Evolutionary conservation across 495 filamentous ascomycete species (phyloP).

Genomic region (Umbilicaria muhlenbergii): DNA sequence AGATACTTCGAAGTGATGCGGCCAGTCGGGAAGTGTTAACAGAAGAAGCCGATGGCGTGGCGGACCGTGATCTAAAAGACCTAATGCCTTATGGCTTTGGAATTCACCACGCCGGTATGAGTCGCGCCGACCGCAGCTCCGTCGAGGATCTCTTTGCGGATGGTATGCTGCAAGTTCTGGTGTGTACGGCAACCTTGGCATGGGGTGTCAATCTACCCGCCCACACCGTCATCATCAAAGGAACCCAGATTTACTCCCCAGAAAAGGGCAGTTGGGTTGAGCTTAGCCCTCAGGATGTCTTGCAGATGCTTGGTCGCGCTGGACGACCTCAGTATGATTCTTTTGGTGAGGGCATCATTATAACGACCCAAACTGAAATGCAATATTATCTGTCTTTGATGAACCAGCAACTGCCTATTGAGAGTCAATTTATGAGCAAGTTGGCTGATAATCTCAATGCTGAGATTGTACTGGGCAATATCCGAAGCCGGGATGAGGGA

Average conservation of each 20-base stretch:
- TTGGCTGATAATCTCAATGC: constrained; percentile 95
- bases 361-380: constrained; percentile 85
- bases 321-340: constrained; percentile 95
- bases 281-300: constrained; percentile 88
- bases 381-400: constrained; percentile 93
- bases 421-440: constrained; percentile 87
- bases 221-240: constrained; percentile 94
- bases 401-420: constrained; percentile 95
- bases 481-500: constrained; percentile 84
- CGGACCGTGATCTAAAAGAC: constrained; percentile 84
- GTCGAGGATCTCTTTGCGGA: constrained; percentile 91
- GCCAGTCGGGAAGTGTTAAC: constrained; percentile 77
- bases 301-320: constrained; percentile 97
- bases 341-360: constrained; percentile 96
- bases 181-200: constrained; percentile 89
- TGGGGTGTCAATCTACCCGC: constrained; percentile 95
- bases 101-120: constrained; percentile 97
- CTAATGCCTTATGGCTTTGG: constrained; percentile 92
- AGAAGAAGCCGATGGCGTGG: constrained; percentile 68
- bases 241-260: constrained; percentile 93
- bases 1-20: constrained; percentile 86
- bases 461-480: constrained; percentile 87
- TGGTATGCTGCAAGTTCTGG: constrained; percentile 83
- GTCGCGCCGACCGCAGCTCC: constrained; percentile 76
- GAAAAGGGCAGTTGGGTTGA: constrained; percentile 99